Evolutionary conservation across 2,329 filamentous ascomycete genomes (phyloP).

Genomic region (Magnaporthiopsis incrustans): DNA sequence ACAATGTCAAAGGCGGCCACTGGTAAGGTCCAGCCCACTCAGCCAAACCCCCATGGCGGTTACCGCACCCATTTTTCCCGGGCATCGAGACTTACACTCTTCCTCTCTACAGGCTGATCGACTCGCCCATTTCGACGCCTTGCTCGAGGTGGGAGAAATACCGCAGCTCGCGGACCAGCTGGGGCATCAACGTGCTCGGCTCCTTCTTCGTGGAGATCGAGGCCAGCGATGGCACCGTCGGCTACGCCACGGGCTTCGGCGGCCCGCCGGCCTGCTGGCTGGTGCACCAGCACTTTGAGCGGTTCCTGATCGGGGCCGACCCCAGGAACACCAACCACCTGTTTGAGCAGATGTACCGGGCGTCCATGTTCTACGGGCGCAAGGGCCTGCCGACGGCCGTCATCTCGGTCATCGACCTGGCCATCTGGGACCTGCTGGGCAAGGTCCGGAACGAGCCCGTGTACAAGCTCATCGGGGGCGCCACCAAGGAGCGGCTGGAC

Average conservation of each 20-base stretch:
- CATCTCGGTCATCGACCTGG: conserved; percentile 90
- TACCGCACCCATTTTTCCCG: background rate
- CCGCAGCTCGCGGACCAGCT: conserved; percentile 78
- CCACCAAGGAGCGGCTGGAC: conserved; percentile 72
- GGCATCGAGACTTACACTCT: background rate
- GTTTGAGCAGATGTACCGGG: conserved; percentile 95
- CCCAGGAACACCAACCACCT: conserved; percentile 85
- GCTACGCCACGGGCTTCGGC: conserved; percentile 89
- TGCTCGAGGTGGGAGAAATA: conserved; percentile 88
- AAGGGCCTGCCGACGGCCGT: conserved; percentile 86
- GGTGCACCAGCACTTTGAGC: conserved; percentile 85
- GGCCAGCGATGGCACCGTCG: conserved; percentile 82
- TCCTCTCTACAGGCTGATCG: conserved; percentile 64
- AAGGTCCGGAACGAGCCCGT: conserved; percentile 90
- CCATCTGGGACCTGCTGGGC: conserved; percentile 84
- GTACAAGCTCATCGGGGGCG: conserved; percentile 87
- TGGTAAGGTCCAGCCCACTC: conserved; percentile 37
- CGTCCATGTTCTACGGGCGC: conserved; percentile 92
- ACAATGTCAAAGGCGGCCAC: conserved; percentile 75
- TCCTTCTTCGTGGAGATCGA: conserved; percentile 90
- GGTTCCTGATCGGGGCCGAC: conserved; percentile 83
- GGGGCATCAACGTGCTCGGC: conserved; percentile 92
- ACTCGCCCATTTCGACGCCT: conserved; percentile 85
- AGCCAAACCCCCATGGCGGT: background rate
- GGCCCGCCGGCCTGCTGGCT: conserved; percentile 92